Base-by-base conservation (phyloP, 805 yeast species). In the Cyberlindnera euphorbiae region DNA sequence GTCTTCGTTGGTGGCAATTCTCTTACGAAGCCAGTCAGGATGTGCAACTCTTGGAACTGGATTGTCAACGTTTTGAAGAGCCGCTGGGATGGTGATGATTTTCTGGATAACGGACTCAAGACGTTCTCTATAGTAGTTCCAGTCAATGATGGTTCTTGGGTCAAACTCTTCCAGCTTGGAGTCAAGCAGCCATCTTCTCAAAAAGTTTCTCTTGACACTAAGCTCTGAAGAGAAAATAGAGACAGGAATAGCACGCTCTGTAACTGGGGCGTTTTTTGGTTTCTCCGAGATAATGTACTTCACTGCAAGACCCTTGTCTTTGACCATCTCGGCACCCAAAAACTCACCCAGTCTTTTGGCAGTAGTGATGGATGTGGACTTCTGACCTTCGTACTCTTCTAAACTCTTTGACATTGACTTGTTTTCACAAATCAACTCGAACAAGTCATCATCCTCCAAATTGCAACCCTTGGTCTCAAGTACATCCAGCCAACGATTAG, bases 61-160 rank as follows among this genome's bases (percentile, higher is more conserved):
- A 52, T 93, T 94, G 11, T 67, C 62, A 13, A 90, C 75, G 35
- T 77, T 77, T 63, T 93, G 98, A 36, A 90, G 66, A 6, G 97
- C 97, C 5, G 99, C 99, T 3, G 99, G 99, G 47, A 93, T 90
- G 0, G 96, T 83, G 48, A 93, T 85, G 50, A 93, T 87, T 61
- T 94, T 93, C 58, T 89, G 96, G 28, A 94, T 79, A 6, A 89
- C 95, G 2, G 96, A 87, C 0, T 90, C 94, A 24, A 93, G 69
- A 52, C 99, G 77, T 51, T 87, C 96, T 44, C 80, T 71, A 56
- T 93, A 93, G 56, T 93, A 93, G 16, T 66, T 77, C 99, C 99
- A 93, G 59, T 93, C 97, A 42, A 93, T 74, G 35, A 93, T 82
- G 14, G 76, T 72, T 52, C 97, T 71, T 4, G 96, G 95, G 58